Conservation (phyloP, 2,329 filamentous ascomycete species). For the Tricladium varicosporioides region DNA sequence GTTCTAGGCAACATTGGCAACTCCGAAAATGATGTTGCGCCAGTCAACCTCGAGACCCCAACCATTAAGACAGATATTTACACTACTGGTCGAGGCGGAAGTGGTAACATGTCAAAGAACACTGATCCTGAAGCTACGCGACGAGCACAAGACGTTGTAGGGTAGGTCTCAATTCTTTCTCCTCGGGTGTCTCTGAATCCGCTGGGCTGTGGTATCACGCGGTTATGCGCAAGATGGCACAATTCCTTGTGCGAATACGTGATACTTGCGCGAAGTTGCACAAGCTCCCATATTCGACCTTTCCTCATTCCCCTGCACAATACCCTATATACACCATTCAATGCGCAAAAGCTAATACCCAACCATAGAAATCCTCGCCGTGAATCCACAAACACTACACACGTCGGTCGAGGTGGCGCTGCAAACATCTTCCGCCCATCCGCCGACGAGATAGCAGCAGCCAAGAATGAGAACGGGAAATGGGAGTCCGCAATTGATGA, state of each 20-base stretch:
- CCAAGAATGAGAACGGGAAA: slow-evolving; percentile 30
- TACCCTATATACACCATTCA: too few relatives aligned
- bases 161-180: slow-evolving; percentile 43
- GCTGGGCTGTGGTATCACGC: background rate
- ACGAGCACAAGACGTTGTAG: slow-evolving; percentile 77
- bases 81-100: slow-evolving; percentile 86
- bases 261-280: background rate
- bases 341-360: background rate
- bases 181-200: background rate
- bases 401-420: slow-evolving; percentile 72
- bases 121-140: slow-evolving; percentile 73
- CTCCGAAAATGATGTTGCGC: slow-evolving; percentile 44
- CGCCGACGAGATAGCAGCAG: slow-evolving; percentile 31
- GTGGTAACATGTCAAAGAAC: slow-evolving; percentile 80
- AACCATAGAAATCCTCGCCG: slow-evolving; percentile 41
- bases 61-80: slow-evolving; percentile 80
- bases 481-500: slow-evolving; percentile 30
- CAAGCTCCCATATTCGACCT: slow-evolving; percentile 24
- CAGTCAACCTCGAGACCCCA: slow-evolving; percentile 74
- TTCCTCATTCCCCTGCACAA: background rate
- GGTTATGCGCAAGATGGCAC: background rate
- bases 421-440: slow-evolving; percentile 63
- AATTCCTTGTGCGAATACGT: background rate
- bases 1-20: slow-evolving; percentile 64
- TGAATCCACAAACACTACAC: slow-evolving; percentile 55